Percentiles rank a stretch among this genome's conserved stretches.
Evolutionary conservation across 148 eudicot species (phyloP).

Genomic region (Salicornia ramosissima): DNA sequence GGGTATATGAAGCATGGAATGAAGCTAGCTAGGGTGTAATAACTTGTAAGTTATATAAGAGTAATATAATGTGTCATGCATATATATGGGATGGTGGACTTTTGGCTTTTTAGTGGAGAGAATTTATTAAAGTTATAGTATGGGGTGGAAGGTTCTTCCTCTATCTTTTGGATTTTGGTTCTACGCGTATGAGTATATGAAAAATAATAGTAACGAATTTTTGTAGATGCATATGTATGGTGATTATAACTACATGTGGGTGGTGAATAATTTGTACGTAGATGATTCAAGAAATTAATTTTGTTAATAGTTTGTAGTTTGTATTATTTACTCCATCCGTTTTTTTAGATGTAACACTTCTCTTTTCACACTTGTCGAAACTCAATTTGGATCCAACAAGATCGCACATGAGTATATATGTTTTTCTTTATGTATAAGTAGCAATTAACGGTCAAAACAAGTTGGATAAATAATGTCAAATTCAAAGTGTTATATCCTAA

Average conservation of each 20-base stretch:
- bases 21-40: not conserved
- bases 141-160: slow-evolving; percentile 25
- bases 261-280: not conserved
- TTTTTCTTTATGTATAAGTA: too few relatives aligned
- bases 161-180: slow-evolving; percentile 5
- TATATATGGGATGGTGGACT: slow-evolving; percentile 16
- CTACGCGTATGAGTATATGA: slow-evolving; percentile 15
- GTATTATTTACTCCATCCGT: not conserved
- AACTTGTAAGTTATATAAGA: slow-evolving; percentile 23
- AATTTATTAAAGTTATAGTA: slow-evolving; percentile 14
- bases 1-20: slow-evolving; percentile 5
- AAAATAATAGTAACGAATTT: not conserved
- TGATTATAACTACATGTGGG: slow-evolving; percentile 1
- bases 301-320: not conserved
- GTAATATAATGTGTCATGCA: slow-evolving; percentile 6
- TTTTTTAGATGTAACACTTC: too few relatives aligned
- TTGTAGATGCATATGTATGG: not conserved
- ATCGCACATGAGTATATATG: too few relatives aligned
- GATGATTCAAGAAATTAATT: not conserved
- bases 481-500: too few relatives aligned
- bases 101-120: slow-evolving; percentile 19
- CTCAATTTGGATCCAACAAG: too few relatives aligned
- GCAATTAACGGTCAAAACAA: too few relatives aligned
- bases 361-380: too few relatives aligned
- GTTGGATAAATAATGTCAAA: too few relatives aligned